These are phyloP conservation scores for Sugiyamaella grinbergsii DNA, from an alignment of 1,139 yeast species.

Conservation along the genomic window DNA sequence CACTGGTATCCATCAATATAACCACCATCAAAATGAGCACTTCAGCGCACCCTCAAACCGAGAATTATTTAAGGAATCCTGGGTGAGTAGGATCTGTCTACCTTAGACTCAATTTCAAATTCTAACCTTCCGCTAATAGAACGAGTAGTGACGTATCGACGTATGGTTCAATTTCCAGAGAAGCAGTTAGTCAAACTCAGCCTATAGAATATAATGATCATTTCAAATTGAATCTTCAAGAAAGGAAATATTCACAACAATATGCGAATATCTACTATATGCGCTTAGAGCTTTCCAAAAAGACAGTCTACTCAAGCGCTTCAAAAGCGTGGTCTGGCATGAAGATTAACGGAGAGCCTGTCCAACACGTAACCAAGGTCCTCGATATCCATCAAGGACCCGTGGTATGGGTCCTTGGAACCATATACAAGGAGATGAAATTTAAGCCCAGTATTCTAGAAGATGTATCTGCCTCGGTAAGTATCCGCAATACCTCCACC, in stretches of 20 bases:
- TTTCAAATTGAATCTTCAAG: conserved; percentile 30
- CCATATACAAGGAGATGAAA: conserved; percentile 80
- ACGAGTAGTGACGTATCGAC: background rate
- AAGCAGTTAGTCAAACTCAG: conserved; percentile 14
- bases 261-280: conserved; percentile 73
- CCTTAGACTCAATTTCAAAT: too few relatives aligned
- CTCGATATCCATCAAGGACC: conserved; percentile 71
- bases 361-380: conserved; percentile 58
- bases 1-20: background rate
- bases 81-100: too few relatives aligned
- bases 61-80: conserved; percentile 10
- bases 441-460: conserved; percentile 81
- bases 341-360: conserved; percentile 45
- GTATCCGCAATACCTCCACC: conserved; percentile 10
- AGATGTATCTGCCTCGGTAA: conserved; percentile 61
- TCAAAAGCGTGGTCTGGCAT: conserved; percentile 51
- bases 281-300: conserved; percentile 58
- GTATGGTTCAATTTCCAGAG: conserved; percentile 6
- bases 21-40: conserved; percentile 13
- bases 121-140: background rate
- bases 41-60: conserved; percentile 5
- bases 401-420: conserved; percentile 89
- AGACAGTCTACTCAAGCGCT: conserved; percentile 56
- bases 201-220: conserved; percentile 28
- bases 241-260: conserved; percentile 65